phyloP scores from a whole-genome alignment of 1,284 basidiomycete genomes.

The Leccinum fallax region DNA sequence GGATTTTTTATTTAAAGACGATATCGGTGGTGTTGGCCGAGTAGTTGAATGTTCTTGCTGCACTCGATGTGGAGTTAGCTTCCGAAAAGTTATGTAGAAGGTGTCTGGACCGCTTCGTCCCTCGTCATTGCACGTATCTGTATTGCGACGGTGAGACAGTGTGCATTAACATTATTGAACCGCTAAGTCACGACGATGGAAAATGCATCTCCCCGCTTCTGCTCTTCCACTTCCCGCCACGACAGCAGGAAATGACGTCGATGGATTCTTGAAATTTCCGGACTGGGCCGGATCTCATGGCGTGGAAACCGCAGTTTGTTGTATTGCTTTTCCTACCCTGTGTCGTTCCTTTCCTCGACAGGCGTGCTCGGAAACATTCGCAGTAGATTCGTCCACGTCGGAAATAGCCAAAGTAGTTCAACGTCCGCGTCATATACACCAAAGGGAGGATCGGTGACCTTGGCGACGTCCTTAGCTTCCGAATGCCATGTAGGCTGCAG shows the following conservation, averaged over 20 bases:
- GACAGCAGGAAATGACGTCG: background rate
- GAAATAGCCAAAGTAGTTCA: no score
- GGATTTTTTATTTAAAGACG: background rate
- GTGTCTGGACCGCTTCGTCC: background rate
- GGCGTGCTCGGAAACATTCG: constrained; percentile 12
- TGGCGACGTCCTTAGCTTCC: background rate
- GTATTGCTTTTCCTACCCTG: background rate
- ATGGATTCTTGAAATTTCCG: constrained; percentile 21
- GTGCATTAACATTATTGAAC: background rate
- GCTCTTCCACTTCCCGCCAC: constrained; percentile 1
- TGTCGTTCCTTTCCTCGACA: constrained; percentile 7
- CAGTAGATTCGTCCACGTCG: no score
- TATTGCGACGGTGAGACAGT: background rate
- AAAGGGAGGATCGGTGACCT: background rate
- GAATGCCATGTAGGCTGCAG: background rate
- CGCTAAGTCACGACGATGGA: constrained; percentile 1
- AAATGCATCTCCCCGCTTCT: constrained; percentile 3
- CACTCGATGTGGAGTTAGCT: constrained; percentile 14
- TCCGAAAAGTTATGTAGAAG: background rate
- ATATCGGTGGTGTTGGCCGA: background rate
- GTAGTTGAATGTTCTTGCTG: constrained; percentile 9
- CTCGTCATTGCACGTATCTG: background rate
- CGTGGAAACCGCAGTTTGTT: background rate
- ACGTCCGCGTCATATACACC: no score
- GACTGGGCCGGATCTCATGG: constrained; percentile 8